Base-by-base conservation (phyloP, 2,329 filamentous ascomycete species). In the Fusarium hainanense region DNA sequence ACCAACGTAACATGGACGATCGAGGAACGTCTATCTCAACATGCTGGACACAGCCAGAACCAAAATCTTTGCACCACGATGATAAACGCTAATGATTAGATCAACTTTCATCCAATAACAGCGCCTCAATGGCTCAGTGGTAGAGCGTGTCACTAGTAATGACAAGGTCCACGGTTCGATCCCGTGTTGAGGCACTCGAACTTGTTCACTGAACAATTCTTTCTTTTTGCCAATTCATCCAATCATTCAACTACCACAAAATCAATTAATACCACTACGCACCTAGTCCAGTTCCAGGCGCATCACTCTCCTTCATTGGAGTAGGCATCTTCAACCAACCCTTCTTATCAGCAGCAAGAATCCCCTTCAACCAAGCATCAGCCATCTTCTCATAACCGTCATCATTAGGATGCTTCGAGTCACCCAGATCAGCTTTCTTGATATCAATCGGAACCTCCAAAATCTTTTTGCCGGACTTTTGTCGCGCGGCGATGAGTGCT, bases 321-420 rank as follows among this genome's bases (percentile, higher is more conserved):
- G 58, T 7, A 18, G 68, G 68, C 20, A 13, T 56, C 54, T 70
- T 54, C 37, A 70, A 6, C 67, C 67, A 70, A 13, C 63, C 67
- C 20, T 43, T 69, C 25, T 47, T 28, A 11, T 68, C 51, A 18
- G 67, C 68, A 16, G 64, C 54, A 0, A 54, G 9, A 32, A 70
- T 70, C 10, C 48, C 63, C n/a, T 68, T 48, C 7, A 68, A 14
- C 68, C 68, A 70, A 12, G 68, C 67, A 20, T 63, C 28, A 3
- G 68, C 63, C 68, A 70, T 70, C 37, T 70, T 70, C 34, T 68
- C 37, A 34, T 70, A 70, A 2, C 68, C 68, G n/a, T 21, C 20
- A 23, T 70, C 58, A 11, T 70, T 70, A 6, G 68, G 68, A 16
- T 70, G 68, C 11, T 70, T 70, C 0, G 40, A 25, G 6, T 70